Conservation (phyloP, 2,329 filamentous ascomycete genomes). For the Aspergillus piperis region DNA sequence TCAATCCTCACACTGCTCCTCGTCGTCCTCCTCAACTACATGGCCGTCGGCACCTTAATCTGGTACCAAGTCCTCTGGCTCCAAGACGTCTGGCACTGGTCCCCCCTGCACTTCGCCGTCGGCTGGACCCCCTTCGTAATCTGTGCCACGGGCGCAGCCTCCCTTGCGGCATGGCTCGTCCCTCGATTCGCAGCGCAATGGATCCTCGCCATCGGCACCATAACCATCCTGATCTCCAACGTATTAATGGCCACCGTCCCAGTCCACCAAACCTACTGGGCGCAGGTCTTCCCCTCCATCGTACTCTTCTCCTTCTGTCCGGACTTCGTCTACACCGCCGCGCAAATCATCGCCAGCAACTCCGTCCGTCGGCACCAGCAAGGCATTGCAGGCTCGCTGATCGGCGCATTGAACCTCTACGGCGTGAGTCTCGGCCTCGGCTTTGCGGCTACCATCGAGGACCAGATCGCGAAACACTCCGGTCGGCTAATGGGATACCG, state of each 20-base stretch:
- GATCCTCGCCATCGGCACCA: constrained; percentile 50
- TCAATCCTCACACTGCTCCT: constrained; percentile 48
- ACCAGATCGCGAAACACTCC: constrained; percentile 22
- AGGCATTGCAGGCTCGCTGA: constrained; percentile 53
- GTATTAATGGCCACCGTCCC: constrained; percentile 50
- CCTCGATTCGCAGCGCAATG: constrained; percentile 51
- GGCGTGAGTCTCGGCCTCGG: constrained; percentile 47
- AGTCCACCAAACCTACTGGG: constrained; percentile 49
- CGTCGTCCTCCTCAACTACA: constrained; percentile 50
- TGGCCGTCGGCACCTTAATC: constrained; percentile 50
- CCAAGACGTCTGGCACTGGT: constrained; percentile 46
- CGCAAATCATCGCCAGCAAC: constrained; percentile 58
- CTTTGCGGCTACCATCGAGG: constrained; percentile 47
- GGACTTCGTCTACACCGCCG: constrained; percentile 54
- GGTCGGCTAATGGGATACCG: constrained; percentile 32
- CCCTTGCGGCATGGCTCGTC: constrained; percentile 49
- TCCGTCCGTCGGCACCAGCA: constrained; percentile 52
- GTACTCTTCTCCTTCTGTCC: constrained; percentile 45
- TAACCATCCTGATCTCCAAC: constrained; percentile 32
- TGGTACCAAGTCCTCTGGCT: constrained; percentile 54
- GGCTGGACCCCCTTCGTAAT: constrained; percentile 48
- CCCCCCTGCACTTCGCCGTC: constrained; percentile 43
- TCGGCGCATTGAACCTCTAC: constrained; percentile 50
- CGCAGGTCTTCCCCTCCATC: constrained; percentile 43
- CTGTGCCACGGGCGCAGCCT: constrained; percentile 40